Base-by-base conservation (phyloP, 495 filamentous ascomycete species). In the Aspergillus heteromorphus region DNA sequence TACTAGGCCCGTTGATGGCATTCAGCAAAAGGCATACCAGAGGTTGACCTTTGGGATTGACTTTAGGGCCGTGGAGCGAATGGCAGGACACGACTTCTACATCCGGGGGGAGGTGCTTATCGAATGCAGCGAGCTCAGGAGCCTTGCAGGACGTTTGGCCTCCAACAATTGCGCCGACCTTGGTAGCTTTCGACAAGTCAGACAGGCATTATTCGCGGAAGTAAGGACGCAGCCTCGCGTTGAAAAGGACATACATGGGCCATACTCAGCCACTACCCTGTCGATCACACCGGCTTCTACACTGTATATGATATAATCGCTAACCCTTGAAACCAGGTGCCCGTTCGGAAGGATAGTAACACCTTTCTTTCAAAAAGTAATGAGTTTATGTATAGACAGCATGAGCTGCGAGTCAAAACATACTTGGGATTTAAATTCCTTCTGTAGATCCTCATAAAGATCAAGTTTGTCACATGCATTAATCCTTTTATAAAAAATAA, bases 71-170 rank as follows among this genome's bases (percentile, higher is more conserved):
- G 67, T 98, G 95, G 20, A 98, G 83, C 29, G 95, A 97, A 75
- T 98, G 93, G 68, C 91, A 96, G 1, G 92, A 96, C 51, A 98
- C 82, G 56, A 98, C 96, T 61, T 95, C 86, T 62, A 96, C 89
- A 69, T 97, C 93, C 36, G 65, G 53, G 3, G 93, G 95, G 16
- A 98, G 82, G 71, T 96, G 79, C 56, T 84, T 82, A 60, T 97
- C 91, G 65, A 98, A 97, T 1, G 92, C 92, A 36, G 84, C 84
- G 60, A 97, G 92, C 71, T 98, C 93, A 2, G 92, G 93, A 45
- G 91, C 91, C 75, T 98, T 98, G 77, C 95, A 97, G 4, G 95
- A 97, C 1, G 93, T 98, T 71, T 98, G 93, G 17, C 93, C 93
- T 49, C 93, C 93, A 34, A 98, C 93, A 55, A 98, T 92, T 40